Conservation (phyloP, 2,329 filamentous ascomycete species). For the Pseudocercospora pini-densiflorae region DNA sequence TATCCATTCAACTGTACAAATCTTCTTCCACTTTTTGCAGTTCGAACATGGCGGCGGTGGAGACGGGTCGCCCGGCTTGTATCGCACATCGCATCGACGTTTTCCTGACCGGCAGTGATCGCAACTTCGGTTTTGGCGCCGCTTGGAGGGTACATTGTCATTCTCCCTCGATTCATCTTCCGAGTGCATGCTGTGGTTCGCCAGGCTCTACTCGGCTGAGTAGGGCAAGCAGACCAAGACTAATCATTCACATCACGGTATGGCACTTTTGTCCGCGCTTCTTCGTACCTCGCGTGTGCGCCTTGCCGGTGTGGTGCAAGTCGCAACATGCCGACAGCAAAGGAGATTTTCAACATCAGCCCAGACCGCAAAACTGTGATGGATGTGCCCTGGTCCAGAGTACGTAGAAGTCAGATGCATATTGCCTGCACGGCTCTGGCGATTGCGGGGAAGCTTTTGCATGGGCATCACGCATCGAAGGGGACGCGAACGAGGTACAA, state of each 20-base stretch:
- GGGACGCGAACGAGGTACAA: too few species aligned
- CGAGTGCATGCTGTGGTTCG: constrained; percentile 10
- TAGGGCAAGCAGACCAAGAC: background rate
- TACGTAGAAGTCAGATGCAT: background rate
- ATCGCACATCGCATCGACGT: constrained; percentile 19
- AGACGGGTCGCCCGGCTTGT: constrained; percentile 11
- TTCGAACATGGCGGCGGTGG: constrained; percentile 18
- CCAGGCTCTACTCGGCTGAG: background rate
- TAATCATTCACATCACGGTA: background rate
- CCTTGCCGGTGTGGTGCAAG: background rate
- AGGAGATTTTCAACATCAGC: background rate
- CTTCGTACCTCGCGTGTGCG: background rate
- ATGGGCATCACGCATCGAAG: too few species aligned
- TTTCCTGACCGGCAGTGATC: constrained; percentile 24
- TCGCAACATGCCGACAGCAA: background rate
- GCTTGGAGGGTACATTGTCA: constrained; percentile 8
- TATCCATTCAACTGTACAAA: constrained; percentile 22
- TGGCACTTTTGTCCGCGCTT: background rate
- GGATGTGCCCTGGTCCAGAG: background rate
- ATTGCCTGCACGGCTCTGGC: background rate
- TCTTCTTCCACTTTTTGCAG: constrained; percentile 23
- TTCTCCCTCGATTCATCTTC: constrained; percentile 12
- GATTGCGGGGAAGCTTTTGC: background rate
- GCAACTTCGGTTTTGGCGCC: constrained; percentile 23
- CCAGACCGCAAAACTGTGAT: background rate